Conservation (phyloP, 2,329 filamentous ascomycete genomes). For the Ceratocystis ficicola region DNA sequence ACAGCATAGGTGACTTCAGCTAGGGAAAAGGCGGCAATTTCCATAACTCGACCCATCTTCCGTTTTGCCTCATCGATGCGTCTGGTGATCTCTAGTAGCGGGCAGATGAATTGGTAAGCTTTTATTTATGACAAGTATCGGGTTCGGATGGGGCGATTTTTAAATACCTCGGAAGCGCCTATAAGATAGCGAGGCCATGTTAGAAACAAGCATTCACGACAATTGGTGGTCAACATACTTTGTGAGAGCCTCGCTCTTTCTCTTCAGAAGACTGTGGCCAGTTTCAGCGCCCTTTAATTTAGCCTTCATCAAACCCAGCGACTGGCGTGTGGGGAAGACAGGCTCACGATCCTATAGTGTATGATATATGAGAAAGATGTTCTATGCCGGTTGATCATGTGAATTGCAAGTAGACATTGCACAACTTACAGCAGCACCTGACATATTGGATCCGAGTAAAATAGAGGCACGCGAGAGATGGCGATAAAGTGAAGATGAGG, state of each 20-base stretch:
- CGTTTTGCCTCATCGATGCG: conserved; percentile 98
- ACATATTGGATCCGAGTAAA: conserved; percentile 27
- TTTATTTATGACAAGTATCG: background rate
- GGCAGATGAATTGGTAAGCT: background rate
- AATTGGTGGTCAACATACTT: conserved; percentile 53
- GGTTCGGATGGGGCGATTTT: background rate
- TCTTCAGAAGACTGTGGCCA: conserved; percentile 87
- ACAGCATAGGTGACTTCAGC: conserved; percentile 97
- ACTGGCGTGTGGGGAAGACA: conserved; percentile 96
- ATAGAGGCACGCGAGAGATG: background rate
- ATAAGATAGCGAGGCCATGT: conserved; percentile 7
- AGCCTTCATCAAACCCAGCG: conserved; percentile 89
- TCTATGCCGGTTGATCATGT: background rate
- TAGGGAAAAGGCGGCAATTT: conserved; percentile 93
- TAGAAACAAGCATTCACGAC: conserved; percentile 2
- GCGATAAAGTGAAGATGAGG: background rate
- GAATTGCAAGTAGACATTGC: background rate
- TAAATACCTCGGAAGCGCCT: conserved; percentile 73
- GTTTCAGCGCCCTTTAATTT: conserved; percentile 91
- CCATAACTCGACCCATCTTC: conserved; percentile 99
- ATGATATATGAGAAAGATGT: background rate
- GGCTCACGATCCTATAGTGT: conserved; percentile 67
- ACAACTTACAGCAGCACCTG: conserved; percentile 32
- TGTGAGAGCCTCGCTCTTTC: conserved; percentile 95
- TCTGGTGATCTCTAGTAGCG: conserved; percentile 71